Base-by-base conservation (phyloP, 2,329 filamentous ascomycete genomes). In the Amphichorda felina region DNA sequence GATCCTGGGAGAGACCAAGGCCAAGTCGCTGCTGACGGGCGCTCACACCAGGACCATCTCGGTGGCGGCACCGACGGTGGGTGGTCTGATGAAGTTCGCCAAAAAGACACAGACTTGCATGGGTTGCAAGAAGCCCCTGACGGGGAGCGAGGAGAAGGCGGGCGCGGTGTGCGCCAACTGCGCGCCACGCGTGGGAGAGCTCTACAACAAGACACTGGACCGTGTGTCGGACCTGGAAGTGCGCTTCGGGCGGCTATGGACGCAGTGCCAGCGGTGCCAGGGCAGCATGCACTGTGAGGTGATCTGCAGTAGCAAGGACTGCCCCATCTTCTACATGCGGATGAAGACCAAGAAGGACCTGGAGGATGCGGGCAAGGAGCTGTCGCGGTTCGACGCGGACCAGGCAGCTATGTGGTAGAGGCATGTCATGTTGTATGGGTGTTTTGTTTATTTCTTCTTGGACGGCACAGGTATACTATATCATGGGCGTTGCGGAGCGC, bases 281-380 rank as follows among this genome's bases (percentile, higher is more conserved):
- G 91, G 88, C 37, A 95, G 87, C 63, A 82, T 98, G 72, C 91
- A 98, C 62, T 91, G 86, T 56, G 91, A 98, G 59, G 93, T 98
- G 37, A 96, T 98, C 47, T 98, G 91, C 65, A 88, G 82, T 43
- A 89, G 82, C 55, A 83, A 87, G 56, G 91, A 98, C 64, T 98
- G 91, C 54, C 91, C 91, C 1, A 98, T 98, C 51, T 98, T 98
- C 60, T 98, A 98, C 59, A 98, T 98, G 91, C 79, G 91, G 4
- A 98, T 98, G 91, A 98, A 98, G 70, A 89, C 89, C 22, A 94
- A 95, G 72, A 98, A 98, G 68, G 91, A 98, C 56, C 79, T 96
- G 27, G 89, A 96, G 58, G 91, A 98, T 62, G 81, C 80, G 2
- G 86, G 88, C 38, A 93, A 86, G 63, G 91, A 98, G 57, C 59